phyloP scores from a whole-genome alignment of 179 eudicot species.

The Spergularia azorica region DNA sequence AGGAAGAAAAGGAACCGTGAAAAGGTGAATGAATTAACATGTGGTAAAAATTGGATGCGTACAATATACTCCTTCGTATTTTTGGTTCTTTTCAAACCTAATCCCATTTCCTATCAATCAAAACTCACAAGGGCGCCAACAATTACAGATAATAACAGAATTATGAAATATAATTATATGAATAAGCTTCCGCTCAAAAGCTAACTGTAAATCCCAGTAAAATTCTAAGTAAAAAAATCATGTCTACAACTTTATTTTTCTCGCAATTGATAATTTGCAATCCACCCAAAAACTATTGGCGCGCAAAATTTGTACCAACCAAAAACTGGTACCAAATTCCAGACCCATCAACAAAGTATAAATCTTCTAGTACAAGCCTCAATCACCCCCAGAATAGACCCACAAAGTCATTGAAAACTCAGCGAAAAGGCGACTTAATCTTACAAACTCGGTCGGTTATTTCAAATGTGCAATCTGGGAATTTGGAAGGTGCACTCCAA shows the following conservation, averaged over 20 bases:
- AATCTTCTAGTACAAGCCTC: conserved; percentile 9
- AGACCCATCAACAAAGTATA: background rate
- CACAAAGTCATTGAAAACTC: conserved; percentile 5
- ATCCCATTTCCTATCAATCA: background rate
- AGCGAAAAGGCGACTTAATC: background rate
- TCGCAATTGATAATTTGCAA: conserved; percentile 8
- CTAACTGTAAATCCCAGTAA: no score
- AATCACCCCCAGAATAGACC: background rate
- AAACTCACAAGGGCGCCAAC: conserved; percentile 1
- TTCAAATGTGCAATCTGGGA: conserved; percentile 39
- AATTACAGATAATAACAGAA: conserved; percentile 6
- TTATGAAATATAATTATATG: background rate
- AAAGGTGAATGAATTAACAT: no score
- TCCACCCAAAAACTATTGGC: conserved; percentile 2
- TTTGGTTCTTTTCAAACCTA: background rate
- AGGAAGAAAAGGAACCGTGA: no score
- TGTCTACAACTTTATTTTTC: conserved; percentile 14
- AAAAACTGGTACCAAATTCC: conserved; percentile 2
- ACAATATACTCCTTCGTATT: no score
- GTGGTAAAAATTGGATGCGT: no score
- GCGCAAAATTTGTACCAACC: conserved; percentile 2
- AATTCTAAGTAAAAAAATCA: background rate
- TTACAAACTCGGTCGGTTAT: conserved; percentile 23
- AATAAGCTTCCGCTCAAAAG: no score
- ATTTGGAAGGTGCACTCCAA: conserved; percentile 58